These are phyloP conservation scores for Limtongia smithiae DNA, from an alignment of 805 yeast genomes.

Conservation along the genomic window DNA sequence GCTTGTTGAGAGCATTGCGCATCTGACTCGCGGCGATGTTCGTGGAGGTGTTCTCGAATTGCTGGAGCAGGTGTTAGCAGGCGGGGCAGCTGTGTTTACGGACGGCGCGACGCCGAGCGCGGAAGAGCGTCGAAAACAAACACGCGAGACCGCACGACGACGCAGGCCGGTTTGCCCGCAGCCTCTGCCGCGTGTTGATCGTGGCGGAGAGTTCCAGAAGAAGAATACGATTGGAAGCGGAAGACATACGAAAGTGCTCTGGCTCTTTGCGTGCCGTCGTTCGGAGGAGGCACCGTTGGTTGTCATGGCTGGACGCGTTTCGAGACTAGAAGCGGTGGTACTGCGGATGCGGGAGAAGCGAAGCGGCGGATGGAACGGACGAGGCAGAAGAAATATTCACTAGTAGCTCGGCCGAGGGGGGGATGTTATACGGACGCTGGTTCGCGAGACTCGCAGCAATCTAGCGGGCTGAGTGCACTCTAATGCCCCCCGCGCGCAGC, in stretches of 20 bases:
- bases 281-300: slow-evolving; percentile 15
- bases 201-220: no score
- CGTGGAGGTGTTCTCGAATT: slow-evolving; percentile 87
- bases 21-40: slow-evolving; percentile 95
- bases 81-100: neutral
- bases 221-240: neutral
- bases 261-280: slow-evolving; percentile 64
- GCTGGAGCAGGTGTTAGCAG: slow-evolving; percentile 6
- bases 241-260: slow-evolving; percentile 60
- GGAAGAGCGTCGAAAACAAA: neutral
- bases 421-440: no score
- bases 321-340: no score
- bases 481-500: no score
- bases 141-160: no score
- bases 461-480: no score
- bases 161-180: no score
- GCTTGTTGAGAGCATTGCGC: slow-evolving; percentile 89
- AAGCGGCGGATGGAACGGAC: neutral
- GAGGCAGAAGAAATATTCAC: neutral
- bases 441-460: no score
- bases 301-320: no score
- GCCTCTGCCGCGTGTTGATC: no score
- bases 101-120: neutral
- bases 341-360: neutral
- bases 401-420: no score